These are phyloP conservation scores for Thermoascus crustaceus DNA, from an alignment of 2,329 filamentous ascomycete genomes.

Conservation along the genomic window DNA sequence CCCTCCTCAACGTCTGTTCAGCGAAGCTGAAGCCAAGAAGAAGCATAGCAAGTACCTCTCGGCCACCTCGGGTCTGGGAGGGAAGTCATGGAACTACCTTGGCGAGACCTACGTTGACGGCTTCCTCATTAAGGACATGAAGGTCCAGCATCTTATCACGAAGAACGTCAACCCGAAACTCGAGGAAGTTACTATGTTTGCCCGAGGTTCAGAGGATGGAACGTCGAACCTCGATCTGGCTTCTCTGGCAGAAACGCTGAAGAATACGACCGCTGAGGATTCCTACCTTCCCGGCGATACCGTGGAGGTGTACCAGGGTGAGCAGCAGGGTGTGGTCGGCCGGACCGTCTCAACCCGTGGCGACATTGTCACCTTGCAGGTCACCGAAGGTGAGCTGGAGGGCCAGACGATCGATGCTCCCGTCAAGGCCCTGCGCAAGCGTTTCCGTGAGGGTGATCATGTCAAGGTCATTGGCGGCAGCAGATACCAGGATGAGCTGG, in stretches of 20 bases:
- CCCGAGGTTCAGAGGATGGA: constrained; percentile 79
- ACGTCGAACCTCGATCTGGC: constrained; percentile 89
- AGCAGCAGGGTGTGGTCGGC: constrained; percentile 85
- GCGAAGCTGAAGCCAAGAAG: constrained; percentile 85
- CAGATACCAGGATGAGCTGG: constrained; percentile 88
- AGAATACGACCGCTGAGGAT: constrained; percentile 70
- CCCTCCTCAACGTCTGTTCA: constrained; percentile 85
- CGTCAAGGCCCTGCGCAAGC: constrained; percentile 82
- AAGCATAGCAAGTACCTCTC: constrained; percentile 60
- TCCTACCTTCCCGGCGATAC: constrained; percentile 87
- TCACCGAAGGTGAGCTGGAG: constrained; percentile 70
- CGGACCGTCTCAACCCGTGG: constrained; percentile 77
- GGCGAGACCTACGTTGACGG: constrained; percentile 87
- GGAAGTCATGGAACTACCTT: constrained; percentile 74
- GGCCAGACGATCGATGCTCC: constrained; percentile 89
- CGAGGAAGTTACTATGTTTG: constrained; percentile 93
- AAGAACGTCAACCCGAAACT: constrained; percentile 88
- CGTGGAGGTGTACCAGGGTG: constrained; percentile 93
- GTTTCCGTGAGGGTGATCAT: constrained; percentile 88
- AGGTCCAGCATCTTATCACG: constrained; percentile 74
- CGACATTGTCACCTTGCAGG: constrained; percentile 83
- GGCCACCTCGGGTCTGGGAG: constrained; percentile 44
- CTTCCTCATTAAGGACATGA: constrained; percentile 89
- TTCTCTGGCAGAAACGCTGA: constrained; percentile 80
- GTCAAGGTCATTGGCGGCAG: constrained; percentile 98